Evolutionary conservation across 805 yeast species (phyloP), one percentile per base, ranked within the genome.

Genomic region (Saturnispora galanensis): DNA sequence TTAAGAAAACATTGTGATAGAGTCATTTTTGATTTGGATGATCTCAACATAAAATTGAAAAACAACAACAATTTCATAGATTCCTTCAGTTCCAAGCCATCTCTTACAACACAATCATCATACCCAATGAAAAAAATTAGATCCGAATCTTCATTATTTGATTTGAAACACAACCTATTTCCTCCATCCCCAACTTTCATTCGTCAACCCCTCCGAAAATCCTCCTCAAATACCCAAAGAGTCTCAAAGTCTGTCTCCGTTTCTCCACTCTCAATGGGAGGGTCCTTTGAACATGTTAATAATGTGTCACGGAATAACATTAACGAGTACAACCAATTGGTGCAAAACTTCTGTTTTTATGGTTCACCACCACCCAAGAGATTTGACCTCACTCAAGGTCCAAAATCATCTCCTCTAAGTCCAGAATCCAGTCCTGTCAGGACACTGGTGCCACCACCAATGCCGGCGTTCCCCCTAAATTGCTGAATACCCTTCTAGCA

Each of bases 261-360:
- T 21, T 33, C 50, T 13, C 21, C 51, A 31, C 46, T 31, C n/a
- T 31, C 8, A 21, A 3, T 21, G 26, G 26, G 26, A 2, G 26
- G 26, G 26, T 5, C 26, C 16, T 37, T 37, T 21, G 30, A 37
- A 13, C 28, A 18, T 12, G 13, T 18, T 18, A 26, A 39, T 30
- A 21, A 37, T 35, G 32, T 35, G 35, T 35, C 39, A 39, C 35
- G 18, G 38, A 38, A 35, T 31, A 21, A 38, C 28, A n/a, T 29
- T 30, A 38, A 42, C 38, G 52, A 51, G n/a, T 56, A 55, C 47
- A 49, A 51, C 31, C 52, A 53, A 38, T 48, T 53, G 36, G 49
- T 60, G 38, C 55, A 60, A 40, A 57, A 57, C 42, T 59, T 56
- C 46, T 60, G 65, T 41, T 60, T 60, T 42, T 60, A 49, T 42